Base-by-base conservation (phyloP, 768 basidiomycete species). In the Naganishia vaughanmartiniae region DNA sequence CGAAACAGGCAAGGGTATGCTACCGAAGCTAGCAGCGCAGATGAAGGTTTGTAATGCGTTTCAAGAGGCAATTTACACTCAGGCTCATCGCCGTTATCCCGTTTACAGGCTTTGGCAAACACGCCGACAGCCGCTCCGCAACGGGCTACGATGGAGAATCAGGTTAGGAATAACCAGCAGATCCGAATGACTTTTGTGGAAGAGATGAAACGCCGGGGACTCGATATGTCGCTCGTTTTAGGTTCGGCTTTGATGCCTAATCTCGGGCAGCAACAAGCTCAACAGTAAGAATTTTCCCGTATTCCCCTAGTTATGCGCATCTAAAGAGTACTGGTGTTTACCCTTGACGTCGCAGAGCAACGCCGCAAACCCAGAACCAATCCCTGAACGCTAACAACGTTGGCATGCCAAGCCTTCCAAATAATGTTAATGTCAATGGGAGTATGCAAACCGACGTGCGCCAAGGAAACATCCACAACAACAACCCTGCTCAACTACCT, bases 11-110 rank as follows among this genome's bases (percentile, higher is more conserved):
- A 65, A 56, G 54, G 54, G 45, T 33, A 70, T 70, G 69, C 60
- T 70, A 14, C 69, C 69, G n/a, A 70, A 70, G 36, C 60, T 70
- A 15, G 39, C 45, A 24, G 42, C 69, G 0, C 69, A 70, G 31
- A 31, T 69, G 21, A 58, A 54, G 34, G 56, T 63, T 42, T 12
- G 60, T 45, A 1, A 9, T 63, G 5, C 33, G n/a, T 36, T 5
- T 9, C 24, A 31, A 34, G 11, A 24, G 19, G 24, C 21, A 51
- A 4, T 15, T 51, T 4, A 4, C 48, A 21, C 7, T 56, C 11
- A 3, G 57, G 19, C 57, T 58, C 34, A 34, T n/a, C 19, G n/a
- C 9, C 19, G 3, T 58, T 10, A 58, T 17, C 34, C n/a, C 4
- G n/a, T 31, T 42, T 7, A n/a, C 42, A 63, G 60, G 24, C 39